Conservation (phyloP, 192 early-diverging fungal species). For the Coemansia sp. region DNA sequence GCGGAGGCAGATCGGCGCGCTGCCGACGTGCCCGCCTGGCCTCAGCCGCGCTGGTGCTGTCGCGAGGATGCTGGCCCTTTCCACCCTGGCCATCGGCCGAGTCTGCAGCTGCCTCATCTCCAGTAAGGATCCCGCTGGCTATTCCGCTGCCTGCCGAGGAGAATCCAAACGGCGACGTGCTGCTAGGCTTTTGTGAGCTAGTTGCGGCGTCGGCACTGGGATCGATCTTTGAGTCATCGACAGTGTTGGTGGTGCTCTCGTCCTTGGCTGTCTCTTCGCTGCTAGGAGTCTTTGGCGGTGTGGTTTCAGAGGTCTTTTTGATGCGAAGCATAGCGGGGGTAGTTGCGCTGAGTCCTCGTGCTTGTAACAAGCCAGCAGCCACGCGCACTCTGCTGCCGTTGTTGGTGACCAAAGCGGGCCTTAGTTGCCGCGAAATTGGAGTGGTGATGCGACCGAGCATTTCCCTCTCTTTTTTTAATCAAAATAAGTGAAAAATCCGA, state of each 20-base stretch:
- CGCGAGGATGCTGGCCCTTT: slow-evolving; percentile 18
- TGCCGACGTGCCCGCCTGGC: slow-evolving; percentile 56
- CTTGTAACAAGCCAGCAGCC: not conserved
- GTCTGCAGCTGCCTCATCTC: slow-evolving; percentile 15
- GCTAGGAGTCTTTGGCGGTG: slow-evolving; percentile 19
- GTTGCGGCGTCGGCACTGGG: slow-evolving; percentile 1
- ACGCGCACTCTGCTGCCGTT: not conserved
- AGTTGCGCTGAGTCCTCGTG: slow-evolving; percentile 21
- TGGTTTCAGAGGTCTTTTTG: slow-evolving; percentile 30
- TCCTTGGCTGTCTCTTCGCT: slow-evolving; percentile 6
- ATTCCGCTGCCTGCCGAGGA: slow-evolving; percentile 48
- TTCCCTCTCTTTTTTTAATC: not conserved
- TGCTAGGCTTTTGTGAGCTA: slow-evolving; percentile 14
- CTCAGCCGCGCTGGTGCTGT: slow-evolving; percentile 48
- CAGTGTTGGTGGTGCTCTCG: not conserved
- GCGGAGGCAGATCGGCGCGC: slow-evolving; percentile 56
- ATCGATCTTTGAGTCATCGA: not conserved
- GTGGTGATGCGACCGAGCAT: slow-evolving; percentile 45
- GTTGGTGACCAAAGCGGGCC: not conserved
- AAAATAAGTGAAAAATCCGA: not conserved
- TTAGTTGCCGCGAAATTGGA: slow-evolving; percentile 37
- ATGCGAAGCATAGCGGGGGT: slow-evolving; percentile 32
- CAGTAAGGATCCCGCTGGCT: slow-evolving; percentile 47
- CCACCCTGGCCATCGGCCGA: slow-evolving; percentile 5
- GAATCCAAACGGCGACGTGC: slow-evolving; percentile 53